A percentile compares a stretch with the other conserved stretches of the same genome.
Evolutionary conservation across 176 grass and related monocot genomes (phyloP).

Genomic region (Musa acuminata): DNA sequence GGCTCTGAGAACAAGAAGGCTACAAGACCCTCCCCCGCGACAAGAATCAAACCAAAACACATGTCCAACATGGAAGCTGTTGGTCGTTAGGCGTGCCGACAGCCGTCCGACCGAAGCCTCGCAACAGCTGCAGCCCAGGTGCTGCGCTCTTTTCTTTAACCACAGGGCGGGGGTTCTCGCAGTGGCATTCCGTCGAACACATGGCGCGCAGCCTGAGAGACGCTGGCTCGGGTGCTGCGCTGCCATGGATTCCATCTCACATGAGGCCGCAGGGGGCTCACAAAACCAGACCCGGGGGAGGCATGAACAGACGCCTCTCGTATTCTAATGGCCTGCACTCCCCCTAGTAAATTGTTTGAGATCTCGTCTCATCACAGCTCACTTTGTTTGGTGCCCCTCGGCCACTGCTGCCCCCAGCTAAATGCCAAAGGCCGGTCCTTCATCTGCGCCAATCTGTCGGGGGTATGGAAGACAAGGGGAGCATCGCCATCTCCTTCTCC

Average conservation of each 20-base stretch:
- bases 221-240: not conserved
- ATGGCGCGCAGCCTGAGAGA: not conserved
- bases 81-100: conserved; percentile 1
- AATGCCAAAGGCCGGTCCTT: not conserved
- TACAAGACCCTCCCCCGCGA: too few relatives aligned
- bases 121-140: not conserved
- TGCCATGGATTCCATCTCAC: not conserved
- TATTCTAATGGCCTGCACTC: too few relatives aligned
- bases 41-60: not conserved
- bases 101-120: not conserved
- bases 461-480: not conserved
- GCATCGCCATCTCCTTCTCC: not conserved
- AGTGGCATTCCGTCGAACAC: not conserved
- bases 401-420: too few relatives aligned
- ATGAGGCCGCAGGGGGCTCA: not conserved
- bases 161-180: not conserved
- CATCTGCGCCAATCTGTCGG: not conserved
- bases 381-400: too few relatives aligned
- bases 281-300: too few relatives aligned
- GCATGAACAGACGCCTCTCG: too few relatives aligned
- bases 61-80: not conserved
- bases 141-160: not conserved
- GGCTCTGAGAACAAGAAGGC: too few relatives aligned
- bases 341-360: not conserved
- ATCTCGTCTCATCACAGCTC: not conserved